A percentile compares a stretch with the other conserved stretches of the same genome.
These are phyloP conservation scores for Pisolithus tinctorius DNA, from an alignment of 768 basidiomycete genomes.

Conservation along the genomic window DNA sequence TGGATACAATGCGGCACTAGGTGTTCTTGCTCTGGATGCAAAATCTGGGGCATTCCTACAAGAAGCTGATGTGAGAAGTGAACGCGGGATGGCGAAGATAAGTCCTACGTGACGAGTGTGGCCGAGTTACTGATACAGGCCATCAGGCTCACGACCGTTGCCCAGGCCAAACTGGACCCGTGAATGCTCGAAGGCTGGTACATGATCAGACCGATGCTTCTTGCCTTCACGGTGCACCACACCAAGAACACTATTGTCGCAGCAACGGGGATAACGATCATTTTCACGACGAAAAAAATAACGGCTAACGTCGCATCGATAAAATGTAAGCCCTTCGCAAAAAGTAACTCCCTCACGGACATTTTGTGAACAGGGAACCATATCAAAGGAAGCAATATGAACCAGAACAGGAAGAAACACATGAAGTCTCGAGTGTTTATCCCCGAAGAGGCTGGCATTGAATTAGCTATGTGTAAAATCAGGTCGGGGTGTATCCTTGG, in stretches of 20 bases:
- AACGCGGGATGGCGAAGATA: background rate
- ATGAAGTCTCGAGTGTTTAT: slow-evolving; percentile 70
- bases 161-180: slow-evolving; percentile 69
- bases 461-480: slow-evolving; percentile 43
- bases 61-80: slow-evolving; percentile 11
- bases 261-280: slow-evolving; percentile 62
- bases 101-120: slow-evolving; percentile 57
- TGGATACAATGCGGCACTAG: slow-evolving; percentile 53
- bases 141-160: slow-evolving; percentile 66
- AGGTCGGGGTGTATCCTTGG: background rate
- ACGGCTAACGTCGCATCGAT: slow-evolving; percentile 33
- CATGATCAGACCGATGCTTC: slow-evolving; percentile 72
- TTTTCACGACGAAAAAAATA: slow-evolving; percentile 76
- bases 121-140: slow-evolving; percentile 78
- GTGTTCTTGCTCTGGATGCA: slow-evolving; percentile 52
- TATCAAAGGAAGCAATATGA: slow-evolving; percentile 70
- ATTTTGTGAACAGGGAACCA: slow-evolving; percentile 82
- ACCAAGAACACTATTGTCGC: slow-evolving; percentile 68
- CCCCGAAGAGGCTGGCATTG: slow-evolving; percentile 65
- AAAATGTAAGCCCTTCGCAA: slow-evolving; percentile 1
- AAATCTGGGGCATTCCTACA: slow-evolving; percentile 70
- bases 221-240: slow-evolving; percentile 73
- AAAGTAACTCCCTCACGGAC: slow-evolving; percentile 32
- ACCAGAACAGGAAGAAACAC: slow-evolving; percentile 85
- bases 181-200: slow-evolving; percentile 54